Percentiles rank a stretch among this genome's conserved stretches.
Evolutionary conservation across 176 grass and related monocot genomes (phyloP).

Genomic region (Phoenix dactylifera): DNA sequence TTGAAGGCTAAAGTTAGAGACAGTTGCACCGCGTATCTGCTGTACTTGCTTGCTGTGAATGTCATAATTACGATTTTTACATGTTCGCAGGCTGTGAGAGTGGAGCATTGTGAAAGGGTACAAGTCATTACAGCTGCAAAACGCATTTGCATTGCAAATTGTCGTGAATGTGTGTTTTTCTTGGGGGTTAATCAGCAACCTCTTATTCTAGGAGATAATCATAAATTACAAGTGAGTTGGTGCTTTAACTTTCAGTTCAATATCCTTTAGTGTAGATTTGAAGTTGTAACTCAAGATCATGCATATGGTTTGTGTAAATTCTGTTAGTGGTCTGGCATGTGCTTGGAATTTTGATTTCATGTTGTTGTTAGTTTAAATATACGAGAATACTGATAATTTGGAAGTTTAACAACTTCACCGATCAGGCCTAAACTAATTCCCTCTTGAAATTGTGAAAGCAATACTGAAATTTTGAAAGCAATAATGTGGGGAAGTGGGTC

Average conservation of each 20-base stretch:
- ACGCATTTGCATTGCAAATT: constrained; percentile 27
- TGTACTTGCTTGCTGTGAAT: background rate
- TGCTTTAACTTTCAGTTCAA: background rate
- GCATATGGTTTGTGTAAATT: too few species aligned
- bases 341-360: too few species aligned
- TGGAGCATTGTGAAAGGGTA: constrained; percentile 30
- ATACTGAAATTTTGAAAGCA: too few species aligned
- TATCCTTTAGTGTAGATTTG: background rate
- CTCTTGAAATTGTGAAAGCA: too few species aligned
- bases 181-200: constrained; percentile 22
- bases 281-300: background rate
- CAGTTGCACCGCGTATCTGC: too few species aligned
- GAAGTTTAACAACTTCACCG: too few species aligned
- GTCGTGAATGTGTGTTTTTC: constrained; percentile 24
- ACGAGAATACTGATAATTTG: too few species aligned
- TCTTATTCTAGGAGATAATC: constrained; percentile 27
- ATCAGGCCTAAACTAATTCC: too few species aligned
- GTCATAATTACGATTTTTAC: background rate
- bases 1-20: too few species aligned
- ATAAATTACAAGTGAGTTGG: constrained; percentile 16
- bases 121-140: constrained; percentile 23
- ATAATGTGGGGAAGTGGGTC: too few species aligned
- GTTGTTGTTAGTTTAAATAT: too few species aligned
- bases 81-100: constrained; percentile 19
- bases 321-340: too few species aligned